A percentile compares a stretch with the other conserved stretches of the same genome.
These are phyloP conservation scores for Dysphania ambrosioides DNA, from an alignment of 148 eudicot species.

Conservation along the genomic window DNA sequence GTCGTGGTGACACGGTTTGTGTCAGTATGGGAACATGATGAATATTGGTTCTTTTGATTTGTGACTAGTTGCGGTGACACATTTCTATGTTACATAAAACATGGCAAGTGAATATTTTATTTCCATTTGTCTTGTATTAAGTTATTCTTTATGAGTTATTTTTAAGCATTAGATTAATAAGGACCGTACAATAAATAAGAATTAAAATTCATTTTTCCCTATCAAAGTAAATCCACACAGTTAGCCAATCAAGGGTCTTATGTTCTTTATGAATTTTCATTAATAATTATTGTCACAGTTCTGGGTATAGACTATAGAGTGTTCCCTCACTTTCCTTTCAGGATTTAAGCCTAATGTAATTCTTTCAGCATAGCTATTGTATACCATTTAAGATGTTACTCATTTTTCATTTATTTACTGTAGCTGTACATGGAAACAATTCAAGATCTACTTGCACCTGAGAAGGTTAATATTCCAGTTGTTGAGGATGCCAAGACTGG, in stretches of 20 bases:
- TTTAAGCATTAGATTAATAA: neutral
- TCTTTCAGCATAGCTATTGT: neutral
- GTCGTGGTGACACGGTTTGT: neutral
- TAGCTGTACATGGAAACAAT: slow-evolving; percentile 89
- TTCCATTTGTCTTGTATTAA: neutral
- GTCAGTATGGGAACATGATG: neutral
- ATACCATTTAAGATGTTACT: neutral
- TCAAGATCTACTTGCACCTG: slow-evolving; percentile 95
- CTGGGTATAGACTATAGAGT: neutral
- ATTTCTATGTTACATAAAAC: neutral
- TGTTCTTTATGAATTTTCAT: neutral
- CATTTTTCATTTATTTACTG: slow-evolving; percentile 15
- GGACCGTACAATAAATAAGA: neutral
- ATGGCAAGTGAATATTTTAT: neutral
- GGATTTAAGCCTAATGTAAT: neutral
- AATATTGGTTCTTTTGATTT: neutral
- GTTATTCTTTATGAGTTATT: neutral
- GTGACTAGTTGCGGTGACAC: neutral
- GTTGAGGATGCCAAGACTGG: slow-evolving; percentile 89
- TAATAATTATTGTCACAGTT: neutral
- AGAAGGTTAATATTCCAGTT: slow-evolving; percentile 83
- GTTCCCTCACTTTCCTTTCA: neutral
- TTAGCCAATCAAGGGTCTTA: neutral
- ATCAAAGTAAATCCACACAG: neutral
- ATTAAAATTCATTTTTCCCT: neutral